phyloP scores from a whole-genome alignment of 352 stramenopile species.

The Globisporangium nagaii region DNA sequence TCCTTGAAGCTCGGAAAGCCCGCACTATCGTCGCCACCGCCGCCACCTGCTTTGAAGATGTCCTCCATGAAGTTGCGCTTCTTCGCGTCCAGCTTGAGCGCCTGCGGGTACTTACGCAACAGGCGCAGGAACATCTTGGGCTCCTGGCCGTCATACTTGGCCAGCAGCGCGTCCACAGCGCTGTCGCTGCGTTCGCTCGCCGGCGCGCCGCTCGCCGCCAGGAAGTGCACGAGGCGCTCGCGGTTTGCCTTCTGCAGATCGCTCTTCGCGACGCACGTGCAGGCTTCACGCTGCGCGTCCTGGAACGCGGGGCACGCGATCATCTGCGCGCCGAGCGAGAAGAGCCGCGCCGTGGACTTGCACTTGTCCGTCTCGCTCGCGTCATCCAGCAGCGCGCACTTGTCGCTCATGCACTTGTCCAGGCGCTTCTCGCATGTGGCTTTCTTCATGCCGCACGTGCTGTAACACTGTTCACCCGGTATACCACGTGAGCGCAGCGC shows the following conservation, averaged over 20 bases:
- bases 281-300: slow-evolving; percentile 61
- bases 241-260: slow-evolving; percentile 22
- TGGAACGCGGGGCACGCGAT: slow-evolving; percentile 66
- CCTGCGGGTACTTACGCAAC: slow-evolving; percentile 52
- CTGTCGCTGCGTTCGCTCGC: slow-evolving; percentile 28
- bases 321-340: slow-evolving; percentile 60
- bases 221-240: slow-evolving; percentile 55
- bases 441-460: slow-evolving; percentile 74
- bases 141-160: slow-evolving; percentile 63
- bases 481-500: neutral
- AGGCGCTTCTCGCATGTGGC: slow-evolving; percentile 57
- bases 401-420: slow-evolving; percentile 67
- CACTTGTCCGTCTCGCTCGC: slow-evolving; percentile 28
- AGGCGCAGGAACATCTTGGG: slow-evolving; percentile 58
- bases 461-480: slow-evolving; percentile 71
- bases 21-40: neutral
- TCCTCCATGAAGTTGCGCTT: slow-evolving; percentile 62
- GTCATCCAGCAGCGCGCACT: slow-evolving; percentile 25
- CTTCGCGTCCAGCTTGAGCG: slow-evolving; percentile 35
- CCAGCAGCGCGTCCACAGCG: slow-evolving; percentile 42
- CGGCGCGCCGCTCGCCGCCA: slow-evolving; percentile 32
- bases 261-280: slow-evolving; percentile 38
- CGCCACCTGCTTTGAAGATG: slow-evolving; percentile 19
- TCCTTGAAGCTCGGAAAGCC: neutral
- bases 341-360: slow-evolving; percentile 57